Conservation (phyloP, 768 basidiomycete genomes). For the Phylloporus sp. region DNA sequence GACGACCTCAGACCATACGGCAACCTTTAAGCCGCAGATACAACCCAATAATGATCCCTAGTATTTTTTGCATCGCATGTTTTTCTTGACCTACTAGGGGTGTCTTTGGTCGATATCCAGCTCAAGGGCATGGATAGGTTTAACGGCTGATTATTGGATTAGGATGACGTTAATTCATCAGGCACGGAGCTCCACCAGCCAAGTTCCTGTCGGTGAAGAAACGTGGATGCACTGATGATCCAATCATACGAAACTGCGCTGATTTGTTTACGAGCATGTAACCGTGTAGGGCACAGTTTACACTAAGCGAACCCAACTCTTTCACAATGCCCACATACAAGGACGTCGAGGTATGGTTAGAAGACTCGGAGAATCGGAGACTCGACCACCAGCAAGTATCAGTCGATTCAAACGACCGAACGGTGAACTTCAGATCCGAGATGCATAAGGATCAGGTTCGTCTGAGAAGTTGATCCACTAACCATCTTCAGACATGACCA, state of each 20-base stretch:
- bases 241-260: no score
- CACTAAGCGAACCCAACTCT: background rate
- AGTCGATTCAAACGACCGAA: slow-evolving; percentile 6
- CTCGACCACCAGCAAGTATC: slow-evolving; percentile 2
- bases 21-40: slow-evolving; percentile 3
- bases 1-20: slow-evolving; percentile 14
- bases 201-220: no score
- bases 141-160: no score
- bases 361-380: slow-evolving; percentile 10
- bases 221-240: no score
- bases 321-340: slow-evolving; percentile 14
- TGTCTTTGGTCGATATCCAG: no score
- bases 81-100: slow-evolving; percentile 2
- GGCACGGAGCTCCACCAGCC: no score
- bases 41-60: slow-evolving; percentile 11
- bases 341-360: slow-evolving; percentile 16
- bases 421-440: slow-evolving; percentile 5
- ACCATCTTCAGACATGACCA: background rate
- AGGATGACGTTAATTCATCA: no score
- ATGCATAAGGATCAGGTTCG: slow-evolving; percentile 13
- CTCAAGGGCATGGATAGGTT: no score
- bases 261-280: slow-evolving; percentile 8
- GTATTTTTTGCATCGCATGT: slow-evolving; percentile 4
- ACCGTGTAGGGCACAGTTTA: background rate
- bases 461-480: background rate